Evolutionary conservation across 2,329 filamentous ascomycete genomes (phyloP), one percentile per base, ranked within the genome.

Genomic region (Penicillium palitans): DNA sequence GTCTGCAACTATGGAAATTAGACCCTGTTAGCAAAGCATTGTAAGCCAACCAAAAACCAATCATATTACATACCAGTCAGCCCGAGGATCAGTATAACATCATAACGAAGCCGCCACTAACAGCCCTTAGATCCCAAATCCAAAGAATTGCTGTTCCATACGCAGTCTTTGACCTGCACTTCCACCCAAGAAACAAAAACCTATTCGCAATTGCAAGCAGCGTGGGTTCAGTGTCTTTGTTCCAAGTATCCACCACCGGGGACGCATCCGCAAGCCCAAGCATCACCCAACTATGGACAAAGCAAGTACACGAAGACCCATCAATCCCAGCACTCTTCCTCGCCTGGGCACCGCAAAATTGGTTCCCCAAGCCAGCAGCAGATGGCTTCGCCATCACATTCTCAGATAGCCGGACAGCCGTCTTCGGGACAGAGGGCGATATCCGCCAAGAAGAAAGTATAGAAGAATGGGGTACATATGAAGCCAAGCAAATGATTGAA

Each of bases 81-180:
- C 19, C 17, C 29, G 13, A 27, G 19, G 8, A 10, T 21, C 9
- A 15, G 15, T 42, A 42, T 33, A 35, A 50, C 19, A 33, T 31
- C 12, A 15, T 35, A 40, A 51, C 21, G 24, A 24, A 64, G 27
- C 55, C 25, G 27, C 55, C 25, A 59, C 60, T 63, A 58, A 69
- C 39, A 48, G 19, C 44, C 9, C 33, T 56, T 60, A 89, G 86
- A 65, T 73, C 73, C 2, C 78, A 82, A 56, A 68, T 88, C 5
- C 84, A 90, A 69, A 87, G 83, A 1, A 62, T 87, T 5, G 68
- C 78, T 6, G 86, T 90, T 24, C 83, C 86, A 4, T 91, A 87
- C 52, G 93, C 91, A 6, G 83, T 97, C 29, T 83, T 97, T 53
- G 93, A 97, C 71, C 79, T 97, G 31, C 90, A 93, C 66, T 98